Conservation (phyloP, 108 stramenopile genomes). For the Aurantiochytrium sp. region DNA sequence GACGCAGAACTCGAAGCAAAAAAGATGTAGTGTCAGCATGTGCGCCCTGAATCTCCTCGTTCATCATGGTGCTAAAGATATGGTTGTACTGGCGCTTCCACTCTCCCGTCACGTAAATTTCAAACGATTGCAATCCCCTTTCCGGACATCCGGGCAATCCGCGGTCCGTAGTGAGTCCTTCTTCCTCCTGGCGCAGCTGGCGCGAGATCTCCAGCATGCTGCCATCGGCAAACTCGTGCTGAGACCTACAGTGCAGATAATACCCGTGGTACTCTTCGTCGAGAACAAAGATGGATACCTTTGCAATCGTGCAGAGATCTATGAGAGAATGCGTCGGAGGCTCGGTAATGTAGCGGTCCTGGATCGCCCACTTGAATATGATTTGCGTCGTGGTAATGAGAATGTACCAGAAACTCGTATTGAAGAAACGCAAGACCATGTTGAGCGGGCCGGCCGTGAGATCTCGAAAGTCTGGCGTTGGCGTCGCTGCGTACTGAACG, state of each 20-base stretch:
- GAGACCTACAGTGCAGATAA: constrained; percentile 71
- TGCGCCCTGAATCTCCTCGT: neutral
- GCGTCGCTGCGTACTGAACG: constrained; percentile 56
- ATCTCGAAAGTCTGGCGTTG: constrained; percentile 50
- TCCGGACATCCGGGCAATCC: constrained; percentile 53
- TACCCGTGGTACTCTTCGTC: constrained; percentile 60
- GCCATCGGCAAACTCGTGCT: constrained; percentile 61
- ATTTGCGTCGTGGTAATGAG: constrained; percentile 47
- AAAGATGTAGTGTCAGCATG: neutral
- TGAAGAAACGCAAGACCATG: constrained; percentile 65
- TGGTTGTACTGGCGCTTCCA: constrained; percentile 23
- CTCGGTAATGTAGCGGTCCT: constrained; percentile 60
- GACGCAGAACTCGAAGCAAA: neutral
- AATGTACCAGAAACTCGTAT: constrained; percentile 52
- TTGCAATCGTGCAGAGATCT: constrained; percentile 68
- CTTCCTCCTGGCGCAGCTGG: constrained; percentile 58
- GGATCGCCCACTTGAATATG: constrained; percentile 50
- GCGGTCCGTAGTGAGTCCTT: constrained; percentile 48
- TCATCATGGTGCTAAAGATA: constrained; percentile 17
- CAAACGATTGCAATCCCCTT: constrained; percentile 40
- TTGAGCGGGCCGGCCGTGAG: constrained; percentile 41
- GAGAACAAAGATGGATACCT: constrained; percentile 59
- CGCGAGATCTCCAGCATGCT: constrained; percentile 57
- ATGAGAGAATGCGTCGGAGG: constrained; percentile 52
- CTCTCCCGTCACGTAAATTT: constrained; percentile 27